Conservation (phyloP, 371 early-diverging fungal species). For the Conidiobolus incongruus region DNA sequence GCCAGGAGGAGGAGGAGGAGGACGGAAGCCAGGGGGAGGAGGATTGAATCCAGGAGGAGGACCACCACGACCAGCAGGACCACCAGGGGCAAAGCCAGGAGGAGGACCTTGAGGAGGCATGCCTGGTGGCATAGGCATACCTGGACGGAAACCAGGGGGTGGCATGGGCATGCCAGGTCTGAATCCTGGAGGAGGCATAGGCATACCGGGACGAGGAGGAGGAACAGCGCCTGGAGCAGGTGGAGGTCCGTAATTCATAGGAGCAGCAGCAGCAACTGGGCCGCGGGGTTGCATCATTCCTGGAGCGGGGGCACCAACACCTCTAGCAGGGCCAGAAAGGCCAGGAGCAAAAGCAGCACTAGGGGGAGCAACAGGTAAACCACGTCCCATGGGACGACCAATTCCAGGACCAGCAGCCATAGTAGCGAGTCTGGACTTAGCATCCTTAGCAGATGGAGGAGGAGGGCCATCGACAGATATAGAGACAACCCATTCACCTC, state of each 20-base stretch:
- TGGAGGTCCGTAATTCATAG: conserved; percentile 50
- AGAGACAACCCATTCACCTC: conserved; percentile 82
- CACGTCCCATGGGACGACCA: conserved; percentile 75
- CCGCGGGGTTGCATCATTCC: conserved; percentile 49
- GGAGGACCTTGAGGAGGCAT: conserved; percentile 18
- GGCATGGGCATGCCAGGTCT: conserved; percentile 29
- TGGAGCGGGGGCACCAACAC: conserved; percentile 80
- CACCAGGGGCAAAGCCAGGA: conserved; percentile 7
- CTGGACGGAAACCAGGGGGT: conserved; percentile 14
- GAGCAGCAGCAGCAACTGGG: conserved; percentile 25
- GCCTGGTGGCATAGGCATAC: conserved; percentile 21
- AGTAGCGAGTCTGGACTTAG: conserved; percentile 21
- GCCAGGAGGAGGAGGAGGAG: conserved; percentile 14
- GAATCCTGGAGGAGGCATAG: conserved; percentile 28
- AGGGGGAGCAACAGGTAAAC: conserved; percentile 58
- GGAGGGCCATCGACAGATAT: conserved; percentile 85
- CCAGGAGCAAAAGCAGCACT: conserved; percentile 14
- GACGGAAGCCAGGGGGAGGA: conserved; percentile 11
- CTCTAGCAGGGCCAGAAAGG: conserved; percentile 71
- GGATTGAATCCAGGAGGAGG: conserved; percentile 4
- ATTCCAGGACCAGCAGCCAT: conserved; percentile 46
- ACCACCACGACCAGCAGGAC: conserved; percentile 1
- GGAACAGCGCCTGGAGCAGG: conserved; percentile 20
- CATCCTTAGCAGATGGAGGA: conserved; percentile 39
- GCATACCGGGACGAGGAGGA: conserved; percentile 22